These are phyloP conservation scores for Jimgerdemannia lactiflua DNA, from an alignment of 192 early-diverging fungal species.

Conservation along the genomic window DNA sequence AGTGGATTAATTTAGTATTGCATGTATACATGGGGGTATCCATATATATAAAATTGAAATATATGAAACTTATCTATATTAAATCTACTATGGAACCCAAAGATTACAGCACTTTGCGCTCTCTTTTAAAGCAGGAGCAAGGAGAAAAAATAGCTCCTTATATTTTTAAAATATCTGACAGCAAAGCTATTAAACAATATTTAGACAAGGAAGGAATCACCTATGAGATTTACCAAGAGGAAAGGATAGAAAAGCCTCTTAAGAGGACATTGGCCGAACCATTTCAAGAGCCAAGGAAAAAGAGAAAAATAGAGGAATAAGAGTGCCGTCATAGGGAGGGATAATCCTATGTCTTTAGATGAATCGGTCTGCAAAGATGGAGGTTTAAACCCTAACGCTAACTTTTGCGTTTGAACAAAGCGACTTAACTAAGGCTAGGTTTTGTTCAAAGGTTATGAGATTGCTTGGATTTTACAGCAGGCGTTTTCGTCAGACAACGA, in stretches of 20 bases:
- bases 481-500: not conserved
- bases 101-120: constrained; percentile 3
- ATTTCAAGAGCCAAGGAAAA: constrained; percentile 5
- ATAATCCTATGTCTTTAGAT: not conserved
- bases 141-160: constrained; percentile 6
- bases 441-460: not conserved
- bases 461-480: not conserved
- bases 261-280: constrained; percentile 6
- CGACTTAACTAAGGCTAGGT: not conserved
- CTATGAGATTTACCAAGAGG: constrained; percentile 11
- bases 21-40: constrained; percentile 3
- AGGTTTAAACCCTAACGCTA: not conserved
- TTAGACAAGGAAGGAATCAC: not conserved
- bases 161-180: constrained; percentile 1
- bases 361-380: not conserved
- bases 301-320: constrained; percentile 8
- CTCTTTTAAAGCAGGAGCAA: constrained; percentile 4
- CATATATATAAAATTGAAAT: constrained; percentile 12
- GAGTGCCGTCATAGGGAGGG: constrained; percentile 4
- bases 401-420: not conserved
- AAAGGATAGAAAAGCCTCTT: constrained; percentile 7
- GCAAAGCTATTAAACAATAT: not conserved
- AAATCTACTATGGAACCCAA: constrained; percentile 2
- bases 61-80: constrained; percentile 6
- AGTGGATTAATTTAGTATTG: constrained; percentile 4